Evolutionary conservation across 176 grass and related monocot species (phyloP).

Genomic region (Ananas comosus): DNA sequence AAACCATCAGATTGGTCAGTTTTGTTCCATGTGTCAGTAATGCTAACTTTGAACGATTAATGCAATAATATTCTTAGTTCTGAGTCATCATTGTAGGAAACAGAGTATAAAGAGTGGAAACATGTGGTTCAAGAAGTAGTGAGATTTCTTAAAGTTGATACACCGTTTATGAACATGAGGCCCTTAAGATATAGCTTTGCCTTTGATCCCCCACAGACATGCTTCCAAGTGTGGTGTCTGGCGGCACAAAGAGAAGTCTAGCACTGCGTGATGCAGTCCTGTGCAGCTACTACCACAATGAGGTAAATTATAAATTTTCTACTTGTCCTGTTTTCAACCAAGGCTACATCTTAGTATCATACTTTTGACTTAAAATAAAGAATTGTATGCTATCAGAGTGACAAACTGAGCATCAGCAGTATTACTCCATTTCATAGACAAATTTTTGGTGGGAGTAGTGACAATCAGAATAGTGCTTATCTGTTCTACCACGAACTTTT

Average conservation of each 20-base stretch:
- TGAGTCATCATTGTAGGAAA: not conserved
- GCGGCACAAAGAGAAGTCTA: not conserved
- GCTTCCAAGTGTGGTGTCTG: not conserved
- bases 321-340: not conserved
- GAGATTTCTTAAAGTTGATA: not conserved
- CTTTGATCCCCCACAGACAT: not conserved
- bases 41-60: not conserved
- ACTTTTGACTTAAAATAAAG: too few species aligned
- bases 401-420: too few species aligned
- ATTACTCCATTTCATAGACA: too few species aligned
- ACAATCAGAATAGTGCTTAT: not conserved
- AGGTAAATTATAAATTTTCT: not conserved
- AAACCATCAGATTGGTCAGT: not conserved
- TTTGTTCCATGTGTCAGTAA: not conserved
- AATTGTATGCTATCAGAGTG: too few species aligned
- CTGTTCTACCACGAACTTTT: too few species aligned
- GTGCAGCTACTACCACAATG: not conserved
- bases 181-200: not conserved
- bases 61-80: not conserved
- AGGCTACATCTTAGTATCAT: too few species aligned
- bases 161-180: not conserved
- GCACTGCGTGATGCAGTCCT: not conserved
- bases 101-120: not conserved
- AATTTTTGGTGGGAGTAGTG: not conserved
- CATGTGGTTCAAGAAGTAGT: not conserved